Base-by-base conservation (phyloP, 2,329 filamentous ascomycete species). In the Parascedosporium putredinis region DNA sequence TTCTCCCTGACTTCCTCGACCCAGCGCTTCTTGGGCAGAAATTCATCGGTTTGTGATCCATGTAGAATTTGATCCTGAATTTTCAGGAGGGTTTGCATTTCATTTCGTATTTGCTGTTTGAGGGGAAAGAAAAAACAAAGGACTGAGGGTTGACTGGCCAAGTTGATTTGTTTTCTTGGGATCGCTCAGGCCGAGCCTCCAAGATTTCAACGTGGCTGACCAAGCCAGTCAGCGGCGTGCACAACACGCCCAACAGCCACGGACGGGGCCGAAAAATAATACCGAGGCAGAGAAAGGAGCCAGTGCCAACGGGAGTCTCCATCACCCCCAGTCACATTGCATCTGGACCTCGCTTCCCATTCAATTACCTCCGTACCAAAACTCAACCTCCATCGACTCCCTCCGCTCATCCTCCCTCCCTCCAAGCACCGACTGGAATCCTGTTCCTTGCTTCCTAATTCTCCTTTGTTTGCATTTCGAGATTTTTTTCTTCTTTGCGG, bases 271-370 rank as follows among this genome's bases (percentile, higher is more conserved):
- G 47, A 45, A 31, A 42, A 45, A 43, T 34, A 50, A 23, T 50
- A 42, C 47, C 47, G 47, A 50, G 47, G 47, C 47, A 50, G 38
- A 50, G 34, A n/a, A 33, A 27, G 25, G 45, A 38, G 33, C 25
- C 22, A 18, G 16, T 20, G 18, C 29, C 45, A 22, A 18, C 38
- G 16, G 20, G 16, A 33, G 12, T 34, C 45, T 14, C 25, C 29
- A 16, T 48, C 47, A 9, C 16, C 24, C n/a, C 38, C 40, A 23
- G 25, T 42, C 47, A 33, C 16, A n/a, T 18, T 43, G 36, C 18
- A 20, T 23, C 27, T 50, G 23, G 40, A 50, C 47, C 38, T 34
- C 44, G 44, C 44, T 50, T 18, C 27, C n/a, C 24, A 38, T 23
- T 18, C 27, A 38, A 45, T 29, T 45, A n/a, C 43, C 43, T 45